These are phyloP conservation scores for Mycena alexandri DNA, from an alignment of 768 basidiomycete genomes.

Conservation along the genomic window DNA sequence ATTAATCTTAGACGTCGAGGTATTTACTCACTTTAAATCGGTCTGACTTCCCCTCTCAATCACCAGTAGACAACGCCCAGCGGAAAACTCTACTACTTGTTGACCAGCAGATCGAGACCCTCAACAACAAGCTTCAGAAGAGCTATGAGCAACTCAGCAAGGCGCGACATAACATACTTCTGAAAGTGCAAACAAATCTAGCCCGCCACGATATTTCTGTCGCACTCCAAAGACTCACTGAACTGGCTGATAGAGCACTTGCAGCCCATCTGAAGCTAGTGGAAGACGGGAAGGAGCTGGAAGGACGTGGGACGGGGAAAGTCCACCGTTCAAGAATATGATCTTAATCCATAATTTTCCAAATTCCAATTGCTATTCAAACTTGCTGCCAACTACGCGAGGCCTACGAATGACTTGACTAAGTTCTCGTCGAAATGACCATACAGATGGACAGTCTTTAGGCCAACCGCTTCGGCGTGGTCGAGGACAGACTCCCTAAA, in stretches of 20 bases:
- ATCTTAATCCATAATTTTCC: neutral
- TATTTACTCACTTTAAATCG: neutral
- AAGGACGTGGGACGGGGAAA: neutral
- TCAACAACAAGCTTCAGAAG: neutral
- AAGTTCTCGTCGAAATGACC: neutral
- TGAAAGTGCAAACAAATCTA: neutral
- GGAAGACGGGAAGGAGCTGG: neutral
- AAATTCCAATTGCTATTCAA: too few species aligned
- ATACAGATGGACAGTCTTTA: neutral
- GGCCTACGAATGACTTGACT: neutral
- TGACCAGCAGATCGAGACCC: neutral
- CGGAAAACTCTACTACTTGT: neutral
- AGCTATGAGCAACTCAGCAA: neutral
- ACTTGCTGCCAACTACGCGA: neutral
- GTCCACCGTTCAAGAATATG: neutral
- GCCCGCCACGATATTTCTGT: constrained; percentile 1
- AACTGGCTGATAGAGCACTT: neutral
- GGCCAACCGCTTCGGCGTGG: neutral
- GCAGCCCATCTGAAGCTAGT: neutral
- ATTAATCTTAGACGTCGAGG: neutral
- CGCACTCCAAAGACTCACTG: neutral
- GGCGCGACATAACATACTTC: neutral
- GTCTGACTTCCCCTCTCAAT: neutral
- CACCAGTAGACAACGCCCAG: too few species aligned
- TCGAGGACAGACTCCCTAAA: too few species aligned